A percentile compares a stretch with the other conserved stretches of the same genome.
phyloP scores from a whole-genome alignment of 768 basidiomycete species.

The Boletus reticulatus region DNA sequence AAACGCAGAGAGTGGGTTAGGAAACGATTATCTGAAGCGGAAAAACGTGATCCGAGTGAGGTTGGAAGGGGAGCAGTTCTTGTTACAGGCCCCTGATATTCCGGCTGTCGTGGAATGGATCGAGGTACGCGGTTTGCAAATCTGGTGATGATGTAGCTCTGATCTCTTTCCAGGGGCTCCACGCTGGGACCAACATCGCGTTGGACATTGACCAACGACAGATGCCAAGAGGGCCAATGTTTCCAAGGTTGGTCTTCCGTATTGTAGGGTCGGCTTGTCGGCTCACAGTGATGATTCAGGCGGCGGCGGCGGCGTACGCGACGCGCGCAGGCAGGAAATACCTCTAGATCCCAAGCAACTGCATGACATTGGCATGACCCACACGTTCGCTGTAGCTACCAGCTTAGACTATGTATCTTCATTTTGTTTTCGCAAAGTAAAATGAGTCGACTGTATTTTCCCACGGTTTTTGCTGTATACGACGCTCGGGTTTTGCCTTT shows the following conservation, averaged over 20 bases:
- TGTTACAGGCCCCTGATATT: conserved; percentile 85
- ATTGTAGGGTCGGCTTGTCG: too few species aligned
- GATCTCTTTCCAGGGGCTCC: conserved; percentile 60
- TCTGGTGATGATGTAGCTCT: not conserved
- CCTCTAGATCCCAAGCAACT: not conserved
- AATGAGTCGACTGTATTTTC: conserved; percentile 14
- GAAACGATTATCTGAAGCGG: conserved; percentile 91
- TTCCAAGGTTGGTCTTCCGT: conserved; percentile 58
- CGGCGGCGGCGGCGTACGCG: conserved; percentile 30
- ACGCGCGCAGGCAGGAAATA: conserved; percentile 13
- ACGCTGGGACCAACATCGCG: conserved; percentile 89
- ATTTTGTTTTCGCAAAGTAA: not conserved
- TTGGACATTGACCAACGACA: conserved; percentile 87
- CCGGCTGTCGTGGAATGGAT: conserved; percentile 92
- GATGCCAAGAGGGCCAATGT: conserved; percentile 89
- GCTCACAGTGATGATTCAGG: conserved; percentile 8
- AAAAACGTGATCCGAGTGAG: conserved; percentile 91
- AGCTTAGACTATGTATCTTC: not conserved
- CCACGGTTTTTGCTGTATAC: conserved; percentile 29
- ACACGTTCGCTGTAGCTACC: not conserved
- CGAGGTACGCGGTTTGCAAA: conserved; percentile 56
- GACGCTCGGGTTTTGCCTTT: conserved; percentile 34
- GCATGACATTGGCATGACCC: not conserved
- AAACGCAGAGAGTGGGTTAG: conserved; percentile 89
- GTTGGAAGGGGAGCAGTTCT: conserved; percentile 94